These are phyloP conservation scores for Claviceps arundinis DNA, from an alignment of 2,329 filamentous ascomycete species.

Conservation along the genomic window DNA sequence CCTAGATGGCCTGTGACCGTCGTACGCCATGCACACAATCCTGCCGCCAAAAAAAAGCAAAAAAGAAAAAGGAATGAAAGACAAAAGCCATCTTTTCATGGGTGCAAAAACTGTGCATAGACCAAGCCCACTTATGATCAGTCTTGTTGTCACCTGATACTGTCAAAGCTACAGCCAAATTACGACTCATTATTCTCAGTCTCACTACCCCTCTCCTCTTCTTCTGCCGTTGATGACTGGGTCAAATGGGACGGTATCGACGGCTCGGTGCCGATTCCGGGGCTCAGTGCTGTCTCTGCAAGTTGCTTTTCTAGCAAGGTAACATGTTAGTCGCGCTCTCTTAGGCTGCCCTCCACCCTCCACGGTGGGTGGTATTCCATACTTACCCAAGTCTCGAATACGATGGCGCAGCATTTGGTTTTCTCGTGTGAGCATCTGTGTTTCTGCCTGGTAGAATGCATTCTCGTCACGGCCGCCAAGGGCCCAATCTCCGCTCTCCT, in stretches of 20 bases:
- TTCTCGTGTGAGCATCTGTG: conserved; percentile 62
- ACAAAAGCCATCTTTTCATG: neutral
- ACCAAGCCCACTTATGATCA: neutral
- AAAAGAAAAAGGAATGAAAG: too few species aligned
- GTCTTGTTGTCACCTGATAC: neutral
- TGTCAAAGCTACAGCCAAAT: neutral
- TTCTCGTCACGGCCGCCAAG: conserved; percentile 59
- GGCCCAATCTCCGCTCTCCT: conserved; percentile 46
- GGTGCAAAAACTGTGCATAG: neutral
- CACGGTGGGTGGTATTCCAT: neutral
- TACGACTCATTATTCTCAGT: conserved; percentile 10
- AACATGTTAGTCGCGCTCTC: neutral
- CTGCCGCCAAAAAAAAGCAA: neutral
- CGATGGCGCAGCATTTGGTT: conserved; percentile 72
- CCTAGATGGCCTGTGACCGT: too few species aligned
- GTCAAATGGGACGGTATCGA: conserved; percentile 35
- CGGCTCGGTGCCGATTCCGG: conserved; percentile 27
- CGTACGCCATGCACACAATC: neutral
- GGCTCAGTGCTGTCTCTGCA: conserved; percentile 24
- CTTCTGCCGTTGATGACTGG: conserved; percentile 30
- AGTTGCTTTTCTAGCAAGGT: conserved; percentile 36
- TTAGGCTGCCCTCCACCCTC: neutral
- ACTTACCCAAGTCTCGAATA: conserved; percentile 57
- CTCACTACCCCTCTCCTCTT: conserved; percentile 17
- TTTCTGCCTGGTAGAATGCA: conserved; percentile 72